phyloP scores from a whole-genome alignment of 148 eudicot genomes.

The Fagopyrum tataricum region DNA sequence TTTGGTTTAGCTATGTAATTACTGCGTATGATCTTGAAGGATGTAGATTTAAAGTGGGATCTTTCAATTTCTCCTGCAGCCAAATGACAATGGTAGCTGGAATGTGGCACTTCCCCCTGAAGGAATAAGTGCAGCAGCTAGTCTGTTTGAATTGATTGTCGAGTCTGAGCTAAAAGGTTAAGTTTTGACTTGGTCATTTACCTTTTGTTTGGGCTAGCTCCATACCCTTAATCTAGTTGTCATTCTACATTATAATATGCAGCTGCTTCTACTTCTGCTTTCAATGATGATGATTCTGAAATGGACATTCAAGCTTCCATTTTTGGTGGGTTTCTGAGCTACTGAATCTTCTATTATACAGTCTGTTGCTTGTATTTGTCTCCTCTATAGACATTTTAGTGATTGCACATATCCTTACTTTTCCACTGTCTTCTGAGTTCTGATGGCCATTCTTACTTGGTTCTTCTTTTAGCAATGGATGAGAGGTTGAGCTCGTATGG shows the following conservation, averaged over 20 bases:
- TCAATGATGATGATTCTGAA: slow-evolving; percentile 54
- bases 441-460: background rate
- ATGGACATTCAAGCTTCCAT: slow-evolving; percentile 78
- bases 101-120: slow-evolving; percentile 52
- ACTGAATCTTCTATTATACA: background rate
- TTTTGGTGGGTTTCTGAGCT: slow-evolving; percentile 41
- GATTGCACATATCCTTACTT: background rate
- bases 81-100: slow-evolving; percentile 39
- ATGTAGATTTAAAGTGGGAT: slow-evolving; percentile 4
- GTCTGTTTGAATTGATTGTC: slow-evolving; percentile 71
- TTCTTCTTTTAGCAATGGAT: slow-evolving; percentile 71
- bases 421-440: slow-evolving; percentile 6
- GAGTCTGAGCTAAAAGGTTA: slow-evolving; percentile 85
- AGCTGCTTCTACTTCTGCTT: slow-evolving; percentile 84
- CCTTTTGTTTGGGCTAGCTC: background rate
- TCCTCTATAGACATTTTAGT: slow-evolving; percentile 1
- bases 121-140: slow-evolving; percentile 73
- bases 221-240: background rate
- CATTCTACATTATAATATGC: background rate
- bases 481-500: slow-evolving; percentile 95
- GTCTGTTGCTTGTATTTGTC: background rate
- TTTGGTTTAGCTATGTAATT: background rate
- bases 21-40: background rate
- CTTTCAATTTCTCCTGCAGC: slow-evolving; percentile 34
- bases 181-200: background rate